These are phyloP conservation scores for Mycena polygramma DNA, from an alignment of 768 basidiomycete genomes.

Conservation along the genomic window DNA sequence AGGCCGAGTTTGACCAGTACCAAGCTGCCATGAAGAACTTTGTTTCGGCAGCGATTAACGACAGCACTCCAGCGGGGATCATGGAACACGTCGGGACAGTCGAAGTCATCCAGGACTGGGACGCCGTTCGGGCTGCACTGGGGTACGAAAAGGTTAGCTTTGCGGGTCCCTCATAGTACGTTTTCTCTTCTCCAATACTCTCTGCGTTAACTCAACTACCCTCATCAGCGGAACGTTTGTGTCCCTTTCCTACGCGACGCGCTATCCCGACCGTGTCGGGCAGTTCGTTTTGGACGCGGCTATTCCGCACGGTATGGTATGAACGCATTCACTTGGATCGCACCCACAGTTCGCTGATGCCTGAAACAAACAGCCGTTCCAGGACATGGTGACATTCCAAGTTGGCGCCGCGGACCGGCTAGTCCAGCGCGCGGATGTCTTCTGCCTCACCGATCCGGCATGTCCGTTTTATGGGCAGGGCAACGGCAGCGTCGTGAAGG, in stretches of 20 bases:
- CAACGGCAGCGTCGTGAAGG: constrained; percentile 53
- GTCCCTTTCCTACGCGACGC: constrained; percentile 24
- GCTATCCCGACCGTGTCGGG: constrained; percentile 31
- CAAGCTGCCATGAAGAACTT: constrained; percentile 30
- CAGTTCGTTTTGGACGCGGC: constrained; percentile 33
- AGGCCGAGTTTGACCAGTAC: constrained; percentile 31
- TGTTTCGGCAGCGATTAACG: not conserved
- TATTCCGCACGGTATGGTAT: not conserved
- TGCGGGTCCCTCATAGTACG: constrained; percentile 34
- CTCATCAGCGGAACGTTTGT: constrained; percentile 19
- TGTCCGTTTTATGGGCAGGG: constrained; percentile 40
- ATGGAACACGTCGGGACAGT: constrained; percentile 23
- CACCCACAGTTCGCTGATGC: too few species aligned
- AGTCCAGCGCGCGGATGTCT: constrained; percentile 38
- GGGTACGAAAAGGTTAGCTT: constrained; percentile 32
- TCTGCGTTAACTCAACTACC: too few species aligned
- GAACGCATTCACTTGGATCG: too few species aligned
- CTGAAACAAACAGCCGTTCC: constrained; percentile 15
- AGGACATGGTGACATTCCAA: constrained; percentile 30
- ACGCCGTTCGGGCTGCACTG: constrained; percentile 29
- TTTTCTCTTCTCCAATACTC: too few species aligned
- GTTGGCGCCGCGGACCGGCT: constrained; percentile 36
- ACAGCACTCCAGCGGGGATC: constrained; percentile 32
- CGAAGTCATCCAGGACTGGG: constrained; percentile 35
- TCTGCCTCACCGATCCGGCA: constrained; percentile 31